Evolutionary conservation across 2,329 filamentous ascomycete genomes (phyloP).

Genomic region (Apiospora koreana): DNA sequence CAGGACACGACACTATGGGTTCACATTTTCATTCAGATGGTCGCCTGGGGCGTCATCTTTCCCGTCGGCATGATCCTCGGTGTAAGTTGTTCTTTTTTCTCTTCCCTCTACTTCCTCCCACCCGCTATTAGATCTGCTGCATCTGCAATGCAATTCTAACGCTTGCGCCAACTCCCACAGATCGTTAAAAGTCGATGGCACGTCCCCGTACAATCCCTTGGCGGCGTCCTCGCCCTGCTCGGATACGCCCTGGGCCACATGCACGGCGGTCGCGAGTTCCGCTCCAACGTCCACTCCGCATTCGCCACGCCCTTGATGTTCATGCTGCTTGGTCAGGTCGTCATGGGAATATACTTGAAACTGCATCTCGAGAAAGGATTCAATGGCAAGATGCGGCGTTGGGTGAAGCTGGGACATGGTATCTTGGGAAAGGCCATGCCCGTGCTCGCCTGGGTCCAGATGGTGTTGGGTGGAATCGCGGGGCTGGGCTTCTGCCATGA

Average conservation of each 20-base stretch:
- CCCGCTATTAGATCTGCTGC: background rate
- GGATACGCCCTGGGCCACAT: slow-evolving; percentile 91
- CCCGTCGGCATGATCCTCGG: slow-evolving; percentile 94
- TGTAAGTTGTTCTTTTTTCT: slow-evolving; percentile 50
- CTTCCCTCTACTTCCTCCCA: background rate
- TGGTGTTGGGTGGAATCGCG: slow-evolving; percentile 94
- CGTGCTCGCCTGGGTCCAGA: slow-evolving; percentile 85
- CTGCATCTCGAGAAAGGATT: slow-evolving; percentile 86
- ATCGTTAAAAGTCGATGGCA: slow-evolving; percentile 92
- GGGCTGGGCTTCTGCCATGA: slow-evolving; percentile 88
- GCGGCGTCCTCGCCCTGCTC: slow-evolving; percentile 72
- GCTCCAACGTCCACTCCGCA: slow-evolving; percentile 73
- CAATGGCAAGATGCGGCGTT: slow-evolving; percentile 73
- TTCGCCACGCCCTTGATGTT: slow-evolving; percentile 84
- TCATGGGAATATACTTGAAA: slow-evolving; percentile 82
- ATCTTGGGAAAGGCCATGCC: slow-evolving; percentile 87
- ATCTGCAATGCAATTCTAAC: slow-evolving; percentile 16
- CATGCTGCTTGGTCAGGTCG: slow-evolving; percentile 74
- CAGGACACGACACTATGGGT: slow-evolving; percentile 86
- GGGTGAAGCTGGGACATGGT: slow-evolving; percentile 73
- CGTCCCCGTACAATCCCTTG: slow-evolving; percentile 80
- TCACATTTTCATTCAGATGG: slow-evolving; percentile 85
- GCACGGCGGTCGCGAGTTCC: slow-evolving; percentile 87
- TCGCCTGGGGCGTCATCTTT: slow-evolving; percentile 90
- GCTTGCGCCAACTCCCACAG: slow-evolving; percentile 43